Base-by-base conservation (phyloP, 805 yeast species). In the Hanseniaspora guilliermondii region DNA sequence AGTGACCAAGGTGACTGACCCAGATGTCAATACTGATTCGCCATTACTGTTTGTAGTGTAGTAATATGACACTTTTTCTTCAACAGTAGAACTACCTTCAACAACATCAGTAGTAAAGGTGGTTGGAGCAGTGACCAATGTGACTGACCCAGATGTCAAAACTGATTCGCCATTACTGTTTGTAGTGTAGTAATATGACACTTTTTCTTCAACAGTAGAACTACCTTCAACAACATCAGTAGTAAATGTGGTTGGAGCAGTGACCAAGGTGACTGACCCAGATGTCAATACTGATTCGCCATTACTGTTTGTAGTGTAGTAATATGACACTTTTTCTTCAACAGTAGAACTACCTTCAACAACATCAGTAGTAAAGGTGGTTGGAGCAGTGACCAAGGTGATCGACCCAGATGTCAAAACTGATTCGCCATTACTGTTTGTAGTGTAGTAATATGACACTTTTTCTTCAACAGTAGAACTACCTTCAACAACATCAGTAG, bases 401-500 rank as follows among this genome's bases (percentile, higher is more conserved):
- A n/a, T 14, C 6, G 39, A 12, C 6, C 94, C 32, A 24, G 30
- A 41, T 24, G 46, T 41, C 17, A 25, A 41, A 6, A n/a, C 17
- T 24, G n/a, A 12, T 8, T 32, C 8, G 12, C 32, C 46, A 5
- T 6, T 7, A 25, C n/a, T 22, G 27, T n/a, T n/a, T 4, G 27
- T 39, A 14, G 44, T 39, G 24, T 39, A 39, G 44, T 39, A 39
- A 22, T 39, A 39, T 11, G 24, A n/a, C 6, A 41, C 33, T 14
- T 12, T 9, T 41, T 41, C 46, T 8, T 21, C 16, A n/a, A 25
- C 9, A 7, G 46, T 41, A n/a, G 33, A 22, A 5, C 17, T 6
- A 7, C 33, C 46, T 24, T 32, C 6, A 22, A 25, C 16, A 21
- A 41, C 30, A 41, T 9, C 46, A 7, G 33, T 22, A 24, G 47